phyloP scores from a whole-genome alignment of 345 rosid species.

The Linum tenue region DNA sequence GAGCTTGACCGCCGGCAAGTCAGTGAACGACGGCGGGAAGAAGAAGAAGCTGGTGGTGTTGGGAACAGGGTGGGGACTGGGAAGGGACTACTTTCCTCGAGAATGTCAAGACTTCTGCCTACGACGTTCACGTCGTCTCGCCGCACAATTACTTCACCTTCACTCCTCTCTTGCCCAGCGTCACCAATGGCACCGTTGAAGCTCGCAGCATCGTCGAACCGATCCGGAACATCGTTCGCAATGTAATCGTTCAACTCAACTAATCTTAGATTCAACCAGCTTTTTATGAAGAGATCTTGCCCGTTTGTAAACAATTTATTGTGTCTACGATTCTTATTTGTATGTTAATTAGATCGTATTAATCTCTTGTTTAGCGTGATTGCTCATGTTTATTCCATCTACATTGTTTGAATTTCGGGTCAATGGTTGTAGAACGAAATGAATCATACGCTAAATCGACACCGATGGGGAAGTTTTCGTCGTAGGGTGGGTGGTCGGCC shows the following conservation, averaged over 20 bases:
- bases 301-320: too few relatives aligned
- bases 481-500: too few relatives aligned
- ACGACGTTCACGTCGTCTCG: slow-evolving; percentile 61
- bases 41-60: slow-evolving; percentile 72
- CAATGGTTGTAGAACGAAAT: neutral
- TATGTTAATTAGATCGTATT: too few relatives aligned
- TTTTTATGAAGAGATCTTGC: too few relatives aligned
- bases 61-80: slow-evolving; percentile 60
- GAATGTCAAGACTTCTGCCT: slow-evolving; percentile 39
- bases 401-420: too few relatives aligned
- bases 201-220: slow-evolving; percentile 90
- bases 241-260: slow-evolving; percentile 21
- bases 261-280: too few relatives aligned
- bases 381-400: too few relatives aligned
- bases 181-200: slow-evolving; percentile 73
- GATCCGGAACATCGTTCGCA: slow-evolving; percentile 45
- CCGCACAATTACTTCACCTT: slow-evolving; percentile 70
- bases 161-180: slow-evolving; percentile 72
- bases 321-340: too few relatives aligned
- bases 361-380: too few relatives aligned
- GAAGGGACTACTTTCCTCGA: slow-evolving; percentile 61
- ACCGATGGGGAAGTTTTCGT: too few relatives aligned
- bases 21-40: slow-evolving; percentile 9
- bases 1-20: slow-evolving; percentile 11
- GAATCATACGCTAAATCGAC: neutral